A percentile compares a stretch with the other conserved stretches of the same genome.
phyloP scores from a whole-genome alignment of 2,329 filamentous ascomycete species.

The Dothidotthia symphoricarpi region DNA sequence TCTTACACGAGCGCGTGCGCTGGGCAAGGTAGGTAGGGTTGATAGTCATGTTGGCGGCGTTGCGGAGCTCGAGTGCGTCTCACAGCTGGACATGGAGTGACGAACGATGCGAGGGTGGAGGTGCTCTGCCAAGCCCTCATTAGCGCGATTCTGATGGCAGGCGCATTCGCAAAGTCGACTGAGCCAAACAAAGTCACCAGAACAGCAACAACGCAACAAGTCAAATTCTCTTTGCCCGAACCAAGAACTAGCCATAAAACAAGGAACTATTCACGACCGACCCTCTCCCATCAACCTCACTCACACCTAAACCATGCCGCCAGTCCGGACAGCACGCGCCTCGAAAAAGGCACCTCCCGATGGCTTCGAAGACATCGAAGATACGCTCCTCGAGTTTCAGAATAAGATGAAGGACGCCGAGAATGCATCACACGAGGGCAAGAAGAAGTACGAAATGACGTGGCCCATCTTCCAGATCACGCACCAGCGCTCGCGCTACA shows the following conservation, averaged over 20 bases:
- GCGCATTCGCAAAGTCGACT: conserved; percentile 14
- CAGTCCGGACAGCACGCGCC: conserved; percentile 66
- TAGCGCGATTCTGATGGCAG: conserved; percentile 23
- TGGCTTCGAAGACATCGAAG: conserved; percentile 84
- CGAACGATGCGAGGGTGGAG: conserved; percentile 37
- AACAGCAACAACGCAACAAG: too few relatives aligned
- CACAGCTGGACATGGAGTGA: conserved; percentile 26
- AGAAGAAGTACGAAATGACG: conserved; percentile 85
- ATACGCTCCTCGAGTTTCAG: conserved; percentile 78
- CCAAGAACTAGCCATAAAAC: background rate
- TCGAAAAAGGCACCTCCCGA: conserved; percentile 81
- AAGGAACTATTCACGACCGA: background rate
- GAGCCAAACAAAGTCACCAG: too few relatives aligned
- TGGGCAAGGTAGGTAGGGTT: conserved; percentile 84
- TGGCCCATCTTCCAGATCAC: conserved; percentile 99
- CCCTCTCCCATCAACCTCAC: background rate
- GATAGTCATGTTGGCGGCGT: conserved; percentile 65
- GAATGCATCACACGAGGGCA: conserved; percentile 74
- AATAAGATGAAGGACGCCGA: conserved; percentile 97
- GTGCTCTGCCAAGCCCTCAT: conserved; percentile 26
- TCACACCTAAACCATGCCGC: conserved; percentile 61
- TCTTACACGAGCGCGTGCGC: conserved; percentile 54
- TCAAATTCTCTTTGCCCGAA: background rate
- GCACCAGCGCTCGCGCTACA: conserved; percentile 87
- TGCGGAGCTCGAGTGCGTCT: conserved; percentile 24